A percentile compares a stretch with the other conserved stretches of the same genome.
Conservation (phyloP, 768 basidiomycete genomes). For the Suillus hirtellus region DNA sequence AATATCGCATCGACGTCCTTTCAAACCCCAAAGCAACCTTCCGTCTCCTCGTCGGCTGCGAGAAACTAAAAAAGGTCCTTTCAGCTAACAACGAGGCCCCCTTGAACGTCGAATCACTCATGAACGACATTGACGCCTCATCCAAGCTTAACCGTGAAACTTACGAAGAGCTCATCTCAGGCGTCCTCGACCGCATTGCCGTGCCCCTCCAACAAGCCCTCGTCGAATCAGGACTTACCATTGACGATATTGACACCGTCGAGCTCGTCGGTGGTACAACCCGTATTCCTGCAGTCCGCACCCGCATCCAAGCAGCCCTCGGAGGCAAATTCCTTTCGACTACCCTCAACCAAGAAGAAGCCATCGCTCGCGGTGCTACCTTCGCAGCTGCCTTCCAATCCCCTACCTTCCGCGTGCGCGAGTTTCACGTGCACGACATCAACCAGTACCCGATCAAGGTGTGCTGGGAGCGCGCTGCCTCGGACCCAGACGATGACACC, state of each 20-base stretch:
- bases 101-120: conserved; percentile 92
- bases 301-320: conserved; percentile 82
- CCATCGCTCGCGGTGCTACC: conserved; percentile 92
- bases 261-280: conserved; percentile 95
- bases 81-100: conserved; percentile 91
- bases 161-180: conserved; percentile 76
- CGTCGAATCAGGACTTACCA: conserved; percentile 72
- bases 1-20: conserved; percentile 97
- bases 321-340: conserved; percentile 80
- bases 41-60: conserved; percentile 85
- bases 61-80: conserved; percentile 94
- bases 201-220: conserved; percentile 79
- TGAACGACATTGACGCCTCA: conserved; percentile 93
- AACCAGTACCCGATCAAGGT: conserved; percentile 88
- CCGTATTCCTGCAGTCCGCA: conserved; percentile 90
- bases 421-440: conserved; percentile 89
- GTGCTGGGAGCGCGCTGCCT: conserved; percentile 73
- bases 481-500: conserved; percentile 85
- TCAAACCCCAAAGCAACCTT: conserved; percentile 90
- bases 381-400: conserved; percentile 97
- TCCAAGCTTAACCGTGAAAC: conserved; percentile 82
- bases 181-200: conserved; percentile 75
- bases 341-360: conserved; percentile 98
- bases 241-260: conserved; percentile 86
- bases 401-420: conserved; percentile 96